Percentiles rank a stretch among this genome's conserved stretches.
phyloP scores from a whole-genome alignment of 768 basidiomycete genomes.

The Chlorophyllum brunneum region DNA sequence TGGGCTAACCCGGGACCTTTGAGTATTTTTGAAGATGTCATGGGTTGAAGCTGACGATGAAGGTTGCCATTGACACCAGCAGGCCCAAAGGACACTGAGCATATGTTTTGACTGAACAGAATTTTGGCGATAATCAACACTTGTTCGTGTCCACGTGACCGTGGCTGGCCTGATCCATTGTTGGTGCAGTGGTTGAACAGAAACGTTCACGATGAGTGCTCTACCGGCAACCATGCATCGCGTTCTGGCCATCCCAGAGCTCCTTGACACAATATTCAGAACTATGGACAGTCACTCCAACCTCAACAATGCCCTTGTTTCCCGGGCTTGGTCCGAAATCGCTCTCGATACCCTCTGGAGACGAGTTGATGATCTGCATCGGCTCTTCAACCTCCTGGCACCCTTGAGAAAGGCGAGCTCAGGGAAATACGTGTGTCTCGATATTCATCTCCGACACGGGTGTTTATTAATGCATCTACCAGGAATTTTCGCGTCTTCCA shows the following conservation, averaged over 20 bases:
- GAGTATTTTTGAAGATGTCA: too few relatives aligned
- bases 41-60: too few relatives aligned
- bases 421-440: conserved; percentile 1
- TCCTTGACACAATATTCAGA: conserved; percentile 17
- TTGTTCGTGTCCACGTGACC: too few relatives aligned
- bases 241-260: conserved; percentile 18
- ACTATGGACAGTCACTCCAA: conserved; percentile 13
- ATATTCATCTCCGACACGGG: background rate
- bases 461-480: background rate
- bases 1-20: too few relatives aligned
- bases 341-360: conserved; percentile 20
- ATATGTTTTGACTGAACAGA: too few relatives aligned
- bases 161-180: too few relatives aligned
- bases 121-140: too few relatives aligned
- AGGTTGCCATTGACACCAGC: too few relatives aligned
- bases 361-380: conserved; percentile 17
- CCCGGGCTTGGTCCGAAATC: conserved; percentile 18
- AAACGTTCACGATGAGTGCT: background rate
- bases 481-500: conserved; percentile 16
- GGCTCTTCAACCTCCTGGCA: conserved; percentile 17
- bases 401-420: conserved; percentile 10
- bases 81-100: too few relatives aligned
- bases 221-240: conserved; percentile 6
- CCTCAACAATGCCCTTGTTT: conserved; percentile 17
- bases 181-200: too few relatives aligned